phyloP scores from a whole-genome alignment of 2,329 filamentous ascomycete species.

The Phialemonium atrogriseum region DNA sequence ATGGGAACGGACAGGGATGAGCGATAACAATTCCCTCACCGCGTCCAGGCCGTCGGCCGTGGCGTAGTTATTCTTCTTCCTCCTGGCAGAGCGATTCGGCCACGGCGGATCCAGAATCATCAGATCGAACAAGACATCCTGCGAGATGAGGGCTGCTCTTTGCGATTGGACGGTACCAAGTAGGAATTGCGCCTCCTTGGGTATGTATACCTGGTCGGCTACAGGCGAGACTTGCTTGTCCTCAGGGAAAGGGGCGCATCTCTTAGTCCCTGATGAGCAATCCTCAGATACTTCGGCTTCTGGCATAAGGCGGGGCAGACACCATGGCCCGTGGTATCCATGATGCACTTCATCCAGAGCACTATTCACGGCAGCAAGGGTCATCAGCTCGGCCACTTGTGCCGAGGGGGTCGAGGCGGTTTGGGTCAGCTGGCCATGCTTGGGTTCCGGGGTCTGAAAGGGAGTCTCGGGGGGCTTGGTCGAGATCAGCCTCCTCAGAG shows the following conservation, averaged over 20 bases:
- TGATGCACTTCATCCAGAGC: slow-evolving; percentile 30
- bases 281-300: too few relatives aligned
- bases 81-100: slow-evolving; percentile 67
- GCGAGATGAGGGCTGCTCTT: slow-evolving; percentile 29
- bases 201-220: slow-evolving; percentile 22
- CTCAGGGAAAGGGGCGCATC: too few relatives aligned
- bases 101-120: slow-evolving; percentile 72
- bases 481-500: slow-evolving; percentile 35
- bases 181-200: slow-evolving; percentile 35
- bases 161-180: slow-evolving; percentile 37
- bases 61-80: slow-evolving; percentile 43
- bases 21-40: slow-evolving; percentile 39
- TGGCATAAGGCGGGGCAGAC: slow-evolving; percentile 33
- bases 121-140: slow-evolving; percentile 48
- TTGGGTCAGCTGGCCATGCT: slow-evolving; percentile 14
- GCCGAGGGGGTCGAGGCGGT: slow-evolving; percentile 29
- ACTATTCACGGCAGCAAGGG: slow-evolving; percentile 32
- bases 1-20: slow-evolving; percentile 47
- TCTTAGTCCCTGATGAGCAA: too few relatives aligned
- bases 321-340: slow-evolving; percentile 34
- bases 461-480: slow-evolving; percentile 31
- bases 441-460: slow-evolving; percentile 44
- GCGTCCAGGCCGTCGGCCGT: slow-evolving; percentile 37
- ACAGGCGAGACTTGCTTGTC: too few relatives aligned
- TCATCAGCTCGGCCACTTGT: slow-evolving; percentile 48